Conservation (phyloP, 2,329 filamentous ascomycete species). For the Ramichloridium luteum region DNA sequence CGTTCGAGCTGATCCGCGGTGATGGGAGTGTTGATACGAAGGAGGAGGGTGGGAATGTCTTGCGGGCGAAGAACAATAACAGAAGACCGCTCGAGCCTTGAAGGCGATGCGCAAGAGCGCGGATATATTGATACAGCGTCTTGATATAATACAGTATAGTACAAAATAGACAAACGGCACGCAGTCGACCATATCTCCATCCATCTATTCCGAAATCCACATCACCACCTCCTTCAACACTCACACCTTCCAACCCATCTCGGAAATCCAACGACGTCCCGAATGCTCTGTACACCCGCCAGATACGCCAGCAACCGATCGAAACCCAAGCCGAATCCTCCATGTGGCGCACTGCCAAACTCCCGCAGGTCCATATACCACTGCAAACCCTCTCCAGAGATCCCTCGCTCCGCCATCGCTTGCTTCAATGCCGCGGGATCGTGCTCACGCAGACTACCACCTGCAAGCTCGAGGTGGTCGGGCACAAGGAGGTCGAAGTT, state of each 20-base stretch:
- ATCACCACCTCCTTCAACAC: too few species aligned
- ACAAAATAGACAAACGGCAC: too few species aligned
- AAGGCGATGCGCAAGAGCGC: too few species aligned
- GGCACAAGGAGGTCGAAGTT: conserved; percentile 87
- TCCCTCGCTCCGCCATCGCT: conserved; percentile 58
- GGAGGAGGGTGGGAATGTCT: too few species aligned
- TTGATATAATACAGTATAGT: too few species aligned
- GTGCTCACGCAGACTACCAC: conserved; percentile 82
- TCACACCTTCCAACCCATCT: conserved; percentile 47
- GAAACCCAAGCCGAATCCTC: conserved; percentile 82
- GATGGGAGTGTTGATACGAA: too few species aligned
- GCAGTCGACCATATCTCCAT: too few species aligned
- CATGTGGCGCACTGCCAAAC: conserved; percentile 85
- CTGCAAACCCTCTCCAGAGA: conserved; percentile 42
- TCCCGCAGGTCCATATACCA: conserved; percentile 85
- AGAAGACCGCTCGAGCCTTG: too few species aligned
- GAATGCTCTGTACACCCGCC: conserved; percentile 65
- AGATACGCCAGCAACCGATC: conserved; percentile 78
- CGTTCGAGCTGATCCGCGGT: too few species aligned
- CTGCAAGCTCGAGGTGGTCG: conserved; percentile 73
- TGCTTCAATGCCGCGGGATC: conserved; percentile 53
- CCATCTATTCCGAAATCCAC: too few species aligned
- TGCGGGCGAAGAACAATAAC: too few species aligned
- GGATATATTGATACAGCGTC: too few species aligned
- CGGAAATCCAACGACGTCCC: conserved; percentile 78